Conservation (phyloP, 164 flowering plant genomes). For the Dillenia turbinata region DNA sequence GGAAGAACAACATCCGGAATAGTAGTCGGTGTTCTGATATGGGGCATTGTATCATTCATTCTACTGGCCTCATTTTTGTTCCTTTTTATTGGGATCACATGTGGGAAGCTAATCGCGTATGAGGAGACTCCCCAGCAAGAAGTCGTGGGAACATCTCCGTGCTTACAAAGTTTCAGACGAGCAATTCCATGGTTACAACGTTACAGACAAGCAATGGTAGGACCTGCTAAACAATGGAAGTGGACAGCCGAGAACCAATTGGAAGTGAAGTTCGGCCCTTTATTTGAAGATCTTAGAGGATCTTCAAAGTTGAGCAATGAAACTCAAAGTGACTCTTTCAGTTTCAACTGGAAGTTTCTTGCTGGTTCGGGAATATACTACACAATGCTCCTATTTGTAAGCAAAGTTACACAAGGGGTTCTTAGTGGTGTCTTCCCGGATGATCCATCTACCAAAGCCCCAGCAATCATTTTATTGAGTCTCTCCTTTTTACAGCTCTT, state of each 20-base stretch:
- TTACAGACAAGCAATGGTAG: conserved; percentile 35
- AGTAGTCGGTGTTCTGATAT: conserved; percentile 51
- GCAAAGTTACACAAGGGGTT: conserved; percentile 57
- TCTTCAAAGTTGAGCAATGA: conserved; percentile 97
- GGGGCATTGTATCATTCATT: conserved; percentile 34
- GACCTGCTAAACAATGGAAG: conserved; percentile 96
- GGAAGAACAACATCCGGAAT: conserved; percentile 55
- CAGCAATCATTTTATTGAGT: conserved; percentile 41
- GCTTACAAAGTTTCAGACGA: conserved; percentile 79
- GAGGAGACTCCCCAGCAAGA: conserved; percentile 87
- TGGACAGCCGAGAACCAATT: conserved; percentile 85
- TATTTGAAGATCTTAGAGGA: conserved; percentile 88
- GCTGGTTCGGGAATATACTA: conserved; percentile 89
- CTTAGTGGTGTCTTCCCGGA: conserved; percentile 49
- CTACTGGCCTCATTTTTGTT: conserved; percentile 19
- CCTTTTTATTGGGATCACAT: conserved; percentile 78
- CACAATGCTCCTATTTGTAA: conserved; percentile 59
- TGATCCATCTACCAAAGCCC: conserved; percentile 40
- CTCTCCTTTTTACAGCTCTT: conserved; percentile 83
- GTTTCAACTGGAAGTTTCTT: conserved; percentile 74
- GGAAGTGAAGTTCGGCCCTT: conserved; percentile 57
- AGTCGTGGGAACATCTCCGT: conserved; percentile 52
- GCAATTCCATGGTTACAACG: conserved; percentile 16
- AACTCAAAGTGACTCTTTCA: conserved; percentile 94
- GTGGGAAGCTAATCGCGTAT: conserved; percentile 84